phyloP scores from a whole-genome alignment of 2,329 filamentous ascomycete species.

The Botrytis elliptica region DNA sequence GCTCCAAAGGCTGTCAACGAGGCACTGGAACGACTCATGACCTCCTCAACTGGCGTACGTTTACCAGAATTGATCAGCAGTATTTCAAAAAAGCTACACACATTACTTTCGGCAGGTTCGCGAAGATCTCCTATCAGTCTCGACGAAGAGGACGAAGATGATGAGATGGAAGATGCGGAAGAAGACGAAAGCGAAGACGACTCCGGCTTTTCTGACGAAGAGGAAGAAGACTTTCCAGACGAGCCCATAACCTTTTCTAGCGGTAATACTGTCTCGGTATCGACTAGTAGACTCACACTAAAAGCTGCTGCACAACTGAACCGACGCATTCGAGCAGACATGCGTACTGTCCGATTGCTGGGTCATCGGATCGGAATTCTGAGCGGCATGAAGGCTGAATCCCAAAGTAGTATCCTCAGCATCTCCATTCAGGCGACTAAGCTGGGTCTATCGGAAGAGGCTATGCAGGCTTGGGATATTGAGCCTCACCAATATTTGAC shows the following conservation, averaged over 20 bases:
- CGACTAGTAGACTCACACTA: constrained; percentile 22
- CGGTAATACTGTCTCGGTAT: not conserved
- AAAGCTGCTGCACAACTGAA: constrained; percentile 25
- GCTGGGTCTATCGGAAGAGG: constrained; percentile 71
- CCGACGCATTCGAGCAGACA: constrained; percentile 56
- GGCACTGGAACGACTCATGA: constrained; percentile 35
- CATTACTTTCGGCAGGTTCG: constrained; percentile 28
- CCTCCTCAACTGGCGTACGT: constrained; percentile 28
- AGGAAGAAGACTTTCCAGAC: constrained; percentile 36
- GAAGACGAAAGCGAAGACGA: constrained; percentile 30
- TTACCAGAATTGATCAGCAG: constrained; percentile 32
- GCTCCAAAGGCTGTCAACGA: constrained; percentile 44
- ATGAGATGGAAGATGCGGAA: constrained; percentile 31
- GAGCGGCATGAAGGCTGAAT: constrained; percentile 45
- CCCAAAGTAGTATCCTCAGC: constrained; percentile 53
- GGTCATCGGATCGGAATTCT: constrained; percentile 71
- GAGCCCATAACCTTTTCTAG: constrained; percentile 11
- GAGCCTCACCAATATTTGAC: constrained; percentile 66
- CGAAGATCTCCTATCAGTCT: constrained; percentile 31
- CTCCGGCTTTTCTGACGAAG: constrained; percentile 20
- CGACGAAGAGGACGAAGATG: constrained; percentile 39
- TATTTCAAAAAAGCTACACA: constrained; percentile 32
- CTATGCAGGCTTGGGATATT: constrained; percentile 75
- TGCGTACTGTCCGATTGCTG: constrained; percentile 57
- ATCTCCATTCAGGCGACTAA: constrained; percentile 69